These are phyloP conservation scores for Paratinospora sagittata DNA, from an alignment of 164 flowering plant genomes.

Conservation along the genomic window DNA sequence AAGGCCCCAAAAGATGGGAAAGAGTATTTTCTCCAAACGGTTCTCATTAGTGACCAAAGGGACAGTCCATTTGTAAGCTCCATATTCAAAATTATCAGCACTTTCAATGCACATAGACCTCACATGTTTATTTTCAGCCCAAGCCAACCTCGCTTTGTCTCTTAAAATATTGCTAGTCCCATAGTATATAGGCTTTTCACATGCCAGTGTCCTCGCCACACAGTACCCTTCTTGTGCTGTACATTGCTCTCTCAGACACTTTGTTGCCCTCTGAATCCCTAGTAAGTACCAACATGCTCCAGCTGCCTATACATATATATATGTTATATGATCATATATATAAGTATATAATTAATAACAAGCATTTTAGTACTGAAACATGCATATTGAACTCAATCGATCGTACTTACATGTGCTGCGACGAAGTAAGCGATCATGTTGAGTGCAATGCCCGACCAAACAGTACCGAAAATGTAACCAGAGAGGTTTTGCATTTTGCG, in stretches of 20 bases:
- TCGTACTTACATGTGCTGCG: slow-evolving; percentile 68
- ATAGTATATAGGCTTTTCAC: slow-evolving; percentile 65
- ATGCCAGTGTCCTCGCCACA: slow-evolving; percentile 37
- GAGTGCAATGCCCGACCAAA: slow-evolving; percentile 98
- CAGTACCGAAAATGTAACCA: slow-evolving; percentile 85
- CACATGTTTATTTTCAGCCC: slow-evolving; percentile 57
- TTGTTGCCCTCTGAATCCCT: slow-evolving; percentile 78
- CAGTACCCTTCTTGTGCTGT: slow-evolving; percentile 37
- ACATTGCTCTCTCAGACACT: slow-evolving; percentile 71
- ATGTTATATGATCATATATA: too few species aligned
- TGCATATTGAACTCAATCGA: background rate
- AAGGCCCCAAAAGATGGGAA: slow-evolving; percentile 96
- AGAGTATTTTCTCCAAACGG: slow-evolving; percentile 79
- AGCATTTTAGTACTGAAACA: too few species aligned
- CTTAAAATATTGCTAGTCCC: slow-evolving; percentile 42
- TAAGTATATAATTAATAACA: too few species aligned
- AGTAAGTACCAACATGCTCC: slow-evolving; percentile 98
- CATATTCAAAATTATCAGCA: slow-evolving; percentile 53
- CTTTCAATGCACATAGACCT: slow-evolving; percentile 50
- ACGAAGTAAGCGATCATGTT: slow-evolving; percentile 88
- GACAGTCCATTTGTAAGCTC: slow-evolving; percentile 87
- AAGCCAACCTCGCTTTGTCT: slow-evolving; percentile 38
- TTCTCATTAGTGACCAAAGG: slow-evolving; percentile 69
- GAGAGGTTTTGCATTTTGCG: slow-evolving; percentile 78
- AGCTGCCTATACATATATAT: slow-evolving; percentile 59